Percentiles rank a stretch among this genome's conserved stretches.
Evolutionary conservation across 2,329 filamentous ascomycete genomes (phyloP).

Genomic region (Botrytis sinoallii): DNA sequence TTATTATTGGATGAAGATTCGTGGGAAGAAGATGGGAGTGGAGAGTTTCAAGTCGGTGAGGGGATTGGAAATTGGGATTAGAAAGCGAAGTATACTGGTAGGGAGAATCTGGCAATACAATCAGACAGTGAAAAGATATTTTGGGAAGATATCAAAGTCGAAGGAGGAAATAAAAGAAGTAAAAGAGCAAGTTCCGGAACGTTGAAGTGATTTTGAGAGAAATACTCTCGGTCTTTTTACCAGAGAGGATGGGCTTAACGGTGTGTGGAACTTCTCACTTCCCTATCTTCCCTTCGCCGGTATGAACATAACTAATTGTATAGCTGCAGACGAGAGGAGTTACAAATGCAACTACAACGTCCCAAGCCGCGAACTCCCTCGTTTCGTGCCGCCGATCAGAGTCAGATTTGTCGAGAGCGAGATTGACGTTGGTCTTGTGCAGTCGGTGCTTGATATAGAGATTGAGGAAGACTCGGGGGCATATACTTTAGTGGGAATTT

Average conservation of each 20-base stretch:
- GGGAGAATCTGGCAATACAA: background rate
- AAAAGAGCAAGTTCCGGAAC: background rate
- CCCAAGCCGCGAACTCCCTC: background rate
- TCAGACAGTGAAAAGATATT: background rate
- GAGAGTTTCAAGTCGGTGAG: background rate
- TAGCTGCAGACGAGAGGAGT: background rate
- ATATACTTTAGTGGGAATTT: background rate
- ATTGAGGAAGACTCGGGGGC: background rate
- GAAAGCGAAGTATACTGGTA: background rate
- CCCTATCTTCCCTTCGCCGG: accelerated
- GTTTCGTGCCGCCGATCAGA: background rate
- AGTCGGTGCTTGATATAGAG: background rate
- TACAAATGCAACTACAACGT: background rate
- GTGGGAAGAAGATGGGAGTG: no score
- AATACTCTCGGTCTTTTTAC: background rate
- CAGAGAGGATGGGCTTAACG: background rate
- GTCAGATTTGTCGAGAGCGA: background rate
- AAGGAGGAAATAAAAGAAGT: background rate
- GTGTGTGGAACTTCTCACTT: background rate
- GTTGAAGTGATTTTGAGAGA: background rate
- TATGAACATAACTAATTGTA: background rate
- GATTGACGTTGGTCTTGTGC: background rate
- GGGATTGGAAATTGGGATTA: background rate
- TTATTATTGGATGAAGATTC: no score
- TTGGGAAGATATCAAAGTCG: background rate